Evolutionary conservation across 768 basidiomycete genomes (phyloP), one percentile per base, ranked within the genome.

Genomic region (Panaeolus papilionaceus): DNA sequence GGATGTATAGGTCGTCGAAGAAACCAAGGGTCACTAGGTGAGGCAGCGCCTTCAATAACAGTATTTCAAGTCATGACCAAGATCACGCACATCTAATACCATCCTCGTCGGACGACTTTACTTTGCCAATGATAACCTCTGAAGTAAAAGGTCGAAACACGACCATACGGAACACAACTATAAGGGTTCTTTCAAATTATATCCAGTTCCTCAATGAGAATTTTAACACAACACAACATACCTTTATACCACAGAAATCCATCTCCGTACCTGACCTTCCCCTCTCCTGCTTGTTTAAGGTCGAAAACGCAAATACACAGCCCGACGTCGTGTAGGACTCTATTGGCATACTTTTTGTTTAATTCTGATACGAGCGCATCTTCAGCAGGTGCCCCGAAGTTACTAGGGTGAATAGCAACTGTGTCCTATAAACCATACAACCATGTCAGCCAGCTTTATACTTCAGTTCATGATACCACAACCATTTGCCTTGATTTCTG

Each of bases 301-400:
- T 99, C 97, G 69, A 95, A 98, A 0, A 95, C 87, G 67, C 91
- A 94, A 64, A 99, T 86, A 70, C 94, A 96, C 26, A 99, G 86
- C 0, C 97, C 97, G 66, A 97, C 90, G 66, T 95, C 92, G 73
- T 96, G 93, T 18, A 98, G 80, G 58, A 96, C 88, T 64, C 92
- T 87, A 76, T 99, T 98, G 4, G 97, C 93, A 71, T 97, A 99
- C 79, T 98, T 98, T 77, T 93, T 93, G 83, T 99, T 96, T 70
- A 99, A 83, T 73, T 95, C 93, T 68, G 90, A 87, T 33, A 86
- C 90, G 71, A 98, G 86, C 0, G 95, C 94, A 61, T 92, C 88
- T 61, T 92, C 91, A 45, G 89, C 85, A 0, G 92, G 89, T 0
- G 89, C 81, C 7, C 88, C 91, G 74, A 98, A 98, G 71, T 94